These are phyloP conservation scores for Tuber borchii DNA, from an alignment of 495 filamentous ascomycete species.

Conservation along the genomic window DNA sequence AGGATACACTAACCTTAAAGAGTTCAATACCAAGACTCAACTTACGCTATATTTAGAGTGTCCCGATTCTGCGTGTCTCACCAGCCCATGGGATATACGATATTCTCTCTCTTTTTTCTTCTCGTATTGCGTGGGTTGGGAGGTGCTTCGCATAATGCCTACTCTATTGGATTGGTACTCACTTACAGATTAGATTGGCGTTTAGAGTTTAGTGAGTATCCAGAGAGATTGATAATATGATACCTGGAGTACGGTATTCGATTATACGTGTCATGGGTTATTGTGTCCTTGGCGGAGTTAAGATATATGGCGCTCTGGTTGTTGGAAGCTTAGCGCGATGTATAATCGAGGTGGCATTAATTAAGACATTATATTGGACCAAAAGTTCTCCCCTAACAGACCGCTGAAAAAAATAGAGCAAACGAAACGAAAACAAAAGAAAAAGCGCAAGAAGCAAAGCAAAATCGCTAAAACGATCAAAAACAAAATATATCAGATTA, in stretches of 20 bases:
- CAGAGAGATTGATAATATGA: not conserved
- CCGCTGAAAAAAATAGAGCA: not conserved
- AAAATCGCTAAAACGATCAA: not conserved
- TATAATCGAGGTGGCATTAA: not conserved
- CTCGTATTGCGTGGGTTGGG: not conserved
- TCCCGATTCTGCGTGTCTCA: no score
- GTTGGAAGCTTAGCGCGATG: not conserved
- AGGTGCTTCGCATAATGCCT: not conserved
- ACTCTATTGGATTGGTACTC: not conserved
- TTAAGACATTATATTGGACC: not conserved
- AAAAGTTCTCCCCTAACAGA: not conserved
- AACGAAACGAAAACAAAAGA: not conserved
- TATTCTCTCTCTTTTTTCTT: not conserved
- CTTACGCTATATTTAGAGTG: no score
- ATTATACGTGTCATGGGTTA: not conserved
- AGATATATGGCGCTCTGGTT: not conserved
- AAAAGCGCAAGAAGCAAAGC: not conserved
- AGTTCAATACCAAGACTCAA: no score
- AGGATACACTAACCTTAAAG: no score
- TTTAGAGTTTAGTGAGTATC: not conserved
- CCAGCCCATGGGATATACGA: no score
- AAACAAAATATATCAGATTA: not conserved
- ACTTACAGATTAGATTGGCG: not conserved
- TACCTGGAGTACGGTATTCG: not conserved
- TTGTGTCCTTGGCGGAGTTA: not conserved